A percentile compares a stretch with the other conserved stretches of the same genome.
These are phyloP conservation scores for Bothriochloa decipiens DNA, from an alignment of 176 grass and related monocot genomes.

Conservation along the genomic window DNA sequence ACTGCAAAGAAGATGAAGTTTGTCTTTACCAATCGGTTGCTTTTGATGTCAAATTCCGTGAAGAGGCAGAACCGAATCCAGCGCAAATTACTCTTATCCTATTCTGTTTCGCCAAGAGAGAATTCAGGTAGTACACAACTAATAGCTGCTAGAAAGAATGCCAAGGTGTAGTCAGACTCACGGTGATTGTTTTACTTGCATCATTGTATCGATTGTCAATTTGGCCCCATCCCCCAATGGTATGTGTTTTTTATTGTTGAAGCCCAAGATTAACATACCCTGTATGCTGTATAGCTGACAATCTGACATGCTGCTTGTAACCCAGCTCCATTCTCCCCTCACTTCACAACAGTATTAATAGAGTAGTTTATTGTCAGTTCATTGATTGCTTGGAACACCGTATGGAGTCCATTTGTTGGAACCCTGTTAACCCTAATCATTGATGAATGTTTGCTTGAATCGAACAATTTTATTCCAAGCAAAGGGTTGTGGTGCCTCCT, in stretches of 20 bases:
- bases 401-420: slow-evolving; percentile 53
- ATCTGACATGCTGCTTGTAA: slow-evolving; percentile 29
- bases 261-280: not conserved
- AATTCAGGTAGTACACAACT: slow-evolving; percentile 53
- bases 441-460: slow-evolving; percentile 38
- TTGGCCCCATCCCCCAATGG: not conserved
- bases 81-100: slow-evolving; percentile 63
- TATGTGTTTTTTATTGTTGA: not conserved
- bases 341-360: slow-evolving; percentile 10
- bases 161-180: slow-evolving; percentile 38
- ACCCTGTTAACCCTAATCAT: slow-evolving; percentile 47
- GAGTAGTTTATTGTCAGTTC: slow-evolving; percentile 25
- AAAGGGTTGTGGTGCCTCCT: slow-evolving; percentile 38
- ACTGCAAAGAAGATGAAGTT: slow-evolving; percentile 94
- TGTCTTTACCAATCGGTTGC: slow-evolving; percentile 84
- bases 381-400: slow-evolving; percentile 55
- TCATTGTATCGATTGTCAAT: slow-evolving; percentile 29
- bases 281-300: slow-evolving; percentile 25
- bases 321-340: slow-evolving; percentile 8
- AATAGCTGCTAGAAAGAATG: slow-evolving; percentile 50
- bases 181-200: slow-evolving; percentile 8
- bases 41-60: slow-evolving; percentile 79
- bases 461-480: slow-evolving; percentile 43
- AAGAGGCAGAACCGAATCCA: slow-evolving; percentile 47
- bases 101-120: slow-evolving; percentile 67